phyloP scores from a whole-genome alignment of 2,329 filamentous ascomycete species.

The Thelonectria olida region DNA sequence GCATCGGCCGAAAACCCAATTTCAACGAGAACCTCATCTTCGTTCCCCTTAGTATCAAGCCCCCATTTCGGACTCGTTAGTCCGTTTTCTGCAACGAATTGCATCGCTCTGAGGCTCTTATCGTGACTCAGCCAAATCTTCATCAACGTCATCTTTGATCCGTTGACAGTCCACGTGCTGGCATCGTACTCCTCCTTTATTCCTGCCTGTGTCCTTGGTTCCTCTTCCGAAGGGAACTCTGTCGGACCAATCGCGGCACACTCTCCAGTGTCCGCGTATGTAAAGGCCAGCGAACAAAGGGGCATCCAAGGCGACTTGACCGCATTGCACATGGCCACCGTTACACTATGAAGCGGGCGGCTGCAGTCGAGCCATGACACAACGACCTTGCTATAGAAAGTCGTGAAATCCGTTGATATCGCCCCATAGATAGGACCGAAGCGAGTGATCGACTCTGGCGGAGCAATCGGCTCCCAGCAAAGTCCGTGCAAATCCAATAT shows the following conservation, averaged over 20 bases:
- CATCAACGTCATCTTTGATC: not conserved
- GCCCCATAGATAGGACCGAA: not conserved
- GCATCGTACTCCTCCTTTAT: not conserved
- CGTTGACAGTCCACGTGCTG: not conserved
- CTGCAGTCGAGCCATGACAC: slow-evolving; percentile 1
- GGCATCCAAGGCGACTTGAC: too few species aligned
- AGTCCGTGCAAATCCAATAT: not conserved
- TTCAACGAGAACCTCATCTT: not conserved
- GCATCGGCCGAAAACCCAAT: not conserved
- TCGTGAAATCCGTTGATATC: not conserved
- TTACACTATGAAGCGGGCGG: not conserved
- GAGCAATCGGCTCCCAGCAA: not conserved
- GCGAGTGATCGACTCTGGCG: not conserved
- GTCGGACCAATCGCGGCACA: not conserved
- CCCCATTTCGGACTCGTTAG: not conserved
- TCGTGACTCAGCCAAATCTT: not conserved
- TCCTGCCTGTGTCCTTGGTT: not conserved
- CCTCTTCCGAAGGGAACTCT: not conserved
- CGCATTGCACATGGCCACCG: not conserved
- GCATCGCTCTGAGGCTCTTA: not conserved
- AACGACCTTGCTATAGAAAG: not conserved
- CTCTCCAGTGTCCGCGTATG: not conserved
- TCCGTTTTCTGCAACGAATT: not conserved
- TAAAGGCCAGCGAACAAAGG: not conserved
- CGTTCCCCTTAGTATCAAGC: too few species aligned